These are phyloP conservation scores for Cocos nucifera DNA, from an alignment of 176 grass and related monocot genomes.

Conservation along the genomic window DNA sequence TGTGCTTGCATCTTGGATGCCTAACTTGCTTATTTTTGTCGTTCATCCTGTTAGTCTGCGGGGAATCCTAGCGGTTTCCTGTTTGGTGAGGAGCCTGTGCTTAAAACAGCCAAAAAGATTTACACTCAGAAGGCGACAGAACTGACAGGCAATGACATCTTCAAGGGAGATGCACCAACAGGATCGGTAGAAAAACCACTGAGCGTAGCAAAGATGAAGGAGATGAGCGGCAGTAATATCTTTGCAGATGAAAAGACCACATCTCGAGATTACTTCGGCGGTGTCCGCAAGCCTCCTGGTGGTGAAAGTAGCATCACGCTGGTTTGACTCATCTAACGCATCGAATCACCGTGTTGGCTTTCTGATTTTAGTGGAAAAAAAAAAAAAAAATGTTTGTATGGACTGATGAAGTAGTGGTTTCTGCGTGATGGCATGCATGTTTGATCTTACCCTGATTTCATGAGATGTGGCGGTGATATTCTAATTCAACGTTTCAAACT, in stretches of 20 bases:
- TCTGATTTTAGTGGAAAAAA: too few species aligned
- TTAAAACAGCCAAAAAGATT: background rate
- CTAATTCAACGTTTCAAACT: too few species aligned
- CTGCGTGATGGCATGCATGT: too few species aligned
- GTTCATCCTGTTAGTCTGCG: background rate
- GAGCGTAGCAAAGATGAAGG: conserved; percentile 12
- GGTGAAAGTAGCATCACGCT: conserved; percentile 11
- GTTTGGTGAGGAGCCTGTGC: conserved; percentile 1
- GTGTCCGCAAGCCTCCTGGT: conserved; percentile 11
- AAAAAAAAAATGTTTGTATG: too few species aligned
- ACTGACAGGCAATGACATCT: conserved; percentile 7
- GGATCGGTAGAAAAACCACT: conserved; percentile 6
- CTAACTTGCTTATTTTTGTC: too few species aligned
- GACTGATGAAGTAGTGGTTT: too few species aligned
- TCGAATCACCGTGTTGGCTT: too few species aligned
- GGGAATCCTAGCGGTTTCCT: conserved; percentile 6
- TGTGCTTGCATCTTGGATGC: too few species aligned
- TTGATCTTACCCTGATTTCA: too few species aligned
- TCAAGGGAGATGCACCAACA: conserved; percentile 2
- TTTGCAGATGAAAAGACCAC: conserved; percentile 10
- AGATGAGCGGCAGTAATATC: conserved; percentile 15
- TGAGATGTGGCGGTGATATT: too few species aligned
- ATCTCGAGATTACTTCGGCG: conserved; percentile 11
- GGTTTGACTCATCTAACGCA: background rate
- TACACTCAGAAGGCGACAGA: conserved; percentile 9